These are phyloP conservation scores for Schizophyllum commune DNA, from an alignment of 1,284 basidiomycete genomes.

Conservation along the genomic window DNA sequence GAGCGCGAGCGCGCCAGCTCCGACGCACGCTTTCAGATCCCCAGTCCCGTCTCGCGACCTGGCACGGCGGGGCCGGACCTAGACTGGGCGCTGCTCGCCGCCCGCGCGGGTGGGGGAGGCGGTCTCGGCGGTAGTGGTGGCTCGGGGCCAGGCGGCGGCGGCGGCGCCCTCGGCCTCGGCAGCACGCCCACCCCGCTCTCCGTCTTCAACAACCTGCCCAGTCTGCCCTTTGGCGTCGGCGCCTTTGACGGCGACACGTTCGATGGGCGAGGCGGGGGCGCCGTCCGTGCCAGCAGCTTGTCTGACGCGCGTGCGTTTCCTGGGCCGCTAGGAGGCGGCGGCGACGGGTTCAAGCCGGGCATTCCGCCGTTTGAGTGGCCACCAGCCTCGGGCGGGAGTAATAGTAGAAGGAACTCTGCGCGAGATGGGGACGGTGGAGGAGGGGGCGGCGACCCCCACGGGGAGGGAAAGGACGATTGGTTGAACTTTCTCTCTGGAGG, in stretches of 20 bases:
- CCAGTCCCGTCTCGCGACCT: neutral
- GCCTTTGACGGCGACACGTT: neutral
- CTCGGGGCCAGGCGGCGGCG: neutral
- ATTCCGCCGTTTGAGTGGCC: neutral
- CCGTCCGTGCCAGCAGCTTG: too few species aligned
- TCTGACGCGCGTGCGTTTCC: neutral
- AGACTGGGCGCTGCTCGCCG: neutral
- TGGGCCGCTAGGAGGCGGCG: neutral
- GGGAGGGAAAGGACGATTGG: neutral
- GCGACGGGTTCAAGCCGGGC: neutral
- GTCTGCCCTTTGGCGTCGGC: neutral
- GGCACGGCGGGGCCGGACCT: neutral
- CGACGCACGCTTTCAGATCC: neutral
- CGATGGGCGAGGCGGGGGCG: neutral
- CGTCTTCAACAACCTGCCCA: neutral
- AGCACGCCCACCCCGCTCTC: neutral
- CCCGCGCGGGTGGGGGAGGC: too few species aligned
- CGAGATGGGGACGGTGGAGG: neutral
- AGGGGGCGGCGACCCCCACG: neutral
- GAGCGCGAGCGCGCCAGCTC: neutral
- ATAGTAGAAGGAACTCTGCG: neutral
- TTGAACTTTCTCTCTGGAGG: neutral
- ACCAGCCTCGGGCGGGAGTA: neutral
- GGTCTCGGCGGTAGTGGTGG: too few species aligned
- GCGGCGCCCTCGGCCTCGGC: neutral